Conservation (phyloP, 2,329 filamentous ascomycete genomes). For the Aphanocladium album region DNA sequence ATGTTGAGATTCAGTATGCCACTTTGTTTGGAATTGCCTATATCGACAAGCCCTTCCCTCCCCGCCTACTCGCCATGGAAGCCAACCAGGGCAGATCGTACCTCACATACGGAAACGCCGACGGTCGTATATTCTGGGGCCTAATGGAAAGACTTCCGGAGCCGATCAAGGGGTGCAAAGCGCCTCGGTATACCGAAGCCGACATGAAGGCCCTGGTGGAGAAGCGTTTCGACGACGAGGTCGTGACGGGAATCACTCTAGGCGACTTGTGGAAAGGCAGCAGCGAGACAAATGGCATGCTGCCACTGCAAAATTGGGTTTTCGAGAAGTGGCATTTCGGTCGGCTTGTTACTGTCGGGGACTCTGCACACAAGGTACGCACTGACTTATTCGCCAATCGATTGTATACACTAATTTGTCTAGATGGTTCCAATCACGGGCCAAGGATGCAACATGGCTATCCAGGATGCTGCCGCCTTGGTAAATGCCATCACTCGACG, state of each 20-base stretch:
- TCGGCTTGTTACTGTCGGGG: slow-evolving; percentile 35
- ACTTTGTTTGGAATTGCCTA: slow-evolving; percentile 3
- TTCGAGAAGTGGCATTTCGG: slow-evolving; percentile 35
- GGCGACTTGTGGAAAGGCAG: slow-evolving; percentile 25
- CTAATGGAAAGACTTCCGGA: neutral
- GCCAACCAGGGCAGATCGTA: neutral
- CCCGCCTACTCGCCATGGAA: neutral
- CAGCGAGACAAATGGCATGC: slow-evolving; percentile 24
- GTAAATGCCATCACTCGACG: slow-evolving; percentile 10
- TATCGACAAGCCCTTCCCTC: neutral
- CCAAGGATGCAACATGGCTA: slow-evolving; percentile 19
- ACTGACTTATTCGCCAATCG: neutral
- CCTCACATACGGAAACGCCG: neutral
- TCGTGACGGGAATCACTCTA: slow-evolving; percentile 20
- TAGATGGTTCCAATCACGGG: slow-evolving; percentile 19
- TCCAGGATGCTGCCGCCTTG: slow-evolving; percentile 17
- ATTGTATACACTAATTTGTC: slow-evolving; percentile 10
- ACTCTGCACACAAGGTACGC: slow-evolving; percentile 35
- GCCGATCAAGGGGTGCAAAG: neutral
- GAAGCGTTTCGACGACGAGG: neutral
- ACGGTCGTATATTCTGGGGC: slow-evolving; percentile 2
- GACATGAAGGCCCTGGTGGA: neutral
- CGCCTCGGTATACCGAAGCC: neutral
- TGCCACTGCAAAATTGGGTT: slow-evolving; percentile 30
- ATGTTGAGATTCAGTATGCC: neutral